A percentile compares a stretch with the other conserved stretches of the same genome.
Conservation (phyloP, 768 basidiomycete species). For the Rickenella mellea region DNA sequence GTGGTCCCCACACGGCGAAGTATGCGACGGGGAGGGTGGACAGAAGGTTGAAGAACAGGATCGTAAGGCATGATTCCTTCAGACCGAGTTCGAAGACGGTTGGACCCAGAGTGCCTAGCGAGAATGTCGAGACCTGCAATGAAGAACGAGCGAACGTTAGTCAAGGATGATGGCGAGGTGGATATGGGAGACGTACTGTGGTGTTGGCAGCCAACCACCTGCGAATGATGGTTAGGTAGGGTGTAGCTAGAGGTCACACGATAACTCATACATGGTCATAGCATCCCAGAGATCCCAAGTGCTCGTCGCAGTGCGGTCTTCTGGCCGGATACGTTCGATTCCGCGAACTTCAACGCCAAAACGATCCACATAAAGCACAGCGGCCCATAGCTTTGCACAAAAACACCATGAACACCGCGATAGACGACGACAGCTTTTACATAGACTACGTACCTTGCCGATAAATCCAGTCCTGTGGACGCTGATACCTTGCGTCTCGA, state of each 20-base stretch:
- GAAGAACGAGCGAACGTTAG: neutral
- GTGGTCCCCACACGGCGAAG: slow-evolving; percentile 28
- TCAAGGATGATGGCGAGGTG: neutral
- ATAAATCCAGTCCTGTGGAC: neutral
- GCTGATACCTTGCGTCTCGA: neutral
- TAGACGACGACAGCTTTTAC: neutral
- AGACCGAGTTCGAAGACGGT: slow-evolving; percentile 24
- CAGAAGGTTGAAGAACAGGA: slow-evolving; percentile 32
- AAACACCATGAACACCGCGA: neutral
- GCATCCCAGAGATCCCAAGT: slow-evolving; percentile 6
- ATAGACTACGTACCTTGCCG: neutral
- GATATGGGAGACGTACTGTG: slow-evolving; percentile 7
- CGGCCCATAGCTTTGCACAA: slow-evolving; percentile 11
- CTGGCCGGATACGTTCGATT: slow-evolving; percentile 23
- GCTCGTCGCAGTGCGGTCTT: slow-evolving; percentile 12
- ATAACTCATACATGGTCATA: neutral
- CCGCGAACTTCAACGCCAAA: slow-evolving; percentile 25
- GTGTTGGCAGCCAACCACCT: slow-evolving; percentile 25
- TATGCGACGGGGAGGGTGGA: slow-evolving; percentile 21
- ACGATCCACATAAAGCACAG: slow-evolving; percentile 12
- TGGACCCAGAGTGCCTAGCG: slow-evolving; percentile 28
- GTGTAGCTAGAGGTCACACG: neutral
- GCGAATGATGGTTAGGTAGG: neutral
- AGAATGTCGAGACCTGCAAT: slow-evolving; percentile 26
- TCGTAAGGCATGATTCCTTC: slow-evolving; percentile 25